phyloP scores from a whole-genome alignment of 2,329 filamentous ascomycete genomes.

The Alternaria ethzedia region DNA sequence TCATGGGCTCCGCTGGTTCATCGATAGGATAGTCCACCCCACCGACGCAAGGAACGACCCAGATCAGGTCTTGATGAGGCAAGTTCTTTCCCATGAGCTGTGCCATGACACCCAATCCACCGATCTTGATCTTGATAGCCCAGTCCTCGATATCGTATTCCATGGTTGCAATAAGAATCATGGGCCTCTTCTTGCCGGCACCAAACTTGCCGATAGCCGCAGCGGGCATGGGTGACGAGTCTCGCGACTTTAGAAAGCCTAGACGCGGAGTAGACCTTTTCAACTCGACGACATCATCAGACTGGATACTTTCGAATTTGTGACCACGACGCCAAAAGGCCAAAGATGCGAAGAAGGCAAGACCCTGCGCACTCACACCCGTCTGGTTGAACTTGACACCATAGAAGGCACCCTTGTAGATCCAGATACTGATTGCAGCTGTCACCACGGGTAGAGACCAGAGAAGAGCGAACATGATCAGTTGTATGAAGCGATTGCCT shows the following conservation, averaged over 20 bases:
- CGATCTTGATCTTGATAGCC: not conserved
- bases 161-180: not conserved
- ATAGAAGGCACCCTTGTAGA: not conserved
- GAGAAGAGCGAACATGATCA: not conserved
- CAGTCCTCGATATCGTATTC: not conserved
- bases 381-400: not conserved
- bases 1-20: constrained; percentile 64
- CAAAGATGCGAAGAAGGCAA: not conserved
- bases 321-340: not conserved
- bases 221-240: not conserved
- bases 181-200: not conserved
- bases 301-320: not conserved
- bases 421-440: not conserved
- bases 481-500: not conserved
- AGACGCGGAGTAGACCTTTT: not conserved
- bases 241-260: not conserved
- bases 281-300: not conserved
- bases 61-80: not conserved
- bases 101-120: not conserved
- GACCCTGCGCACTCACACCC: not conserved
- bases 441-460: not conserved
- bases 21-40: not conserved
- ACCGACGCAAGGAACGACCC: not conserved
- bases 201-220: not conserved
- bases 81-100: not conserved